Evolutionary conservation across 805 yeast genomes (phyloP), one percentile per base, ranked within the genome.

Genomic region (Teunomyces gatunensis): DNA sequence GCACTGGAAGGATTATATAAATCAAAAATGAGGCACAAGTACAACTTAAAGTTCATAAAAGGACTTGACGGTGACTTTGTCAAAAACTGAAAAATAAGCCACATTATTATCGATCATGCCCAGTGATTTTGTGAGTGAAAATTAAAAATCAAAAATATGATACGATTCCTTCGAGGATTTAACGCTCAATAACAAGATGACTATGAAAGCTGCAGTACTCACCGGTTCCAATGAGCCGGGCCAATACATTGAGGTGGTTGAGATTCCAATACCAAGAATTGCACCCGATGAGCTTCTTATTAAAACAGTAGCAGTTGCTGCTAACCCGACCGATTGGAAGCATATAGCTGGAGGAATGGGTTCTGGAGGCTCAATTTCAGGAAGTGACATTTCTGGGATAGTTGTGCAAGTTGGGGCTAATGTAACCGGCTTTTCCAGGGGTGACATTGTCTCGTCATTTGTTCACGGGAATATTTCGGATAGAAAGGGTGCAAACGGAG

Each of bases 301-400:
- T 45, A 75, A 79, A 58, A 71, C 79, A 4, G 61, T 63, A 18
- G 81, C 87, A 6, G 76, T 64, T 45, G 88, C 85, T 1, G 73
- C 76, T 35, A 85, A 85, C 56, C 90, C 90, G 36, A 79, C 85
- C 5, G 91, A 85, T 58, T 83, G 85, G 84, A 83, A 83, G 56
- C 87, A 83, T 55, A 59, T 75, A 37, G 70, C 57, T 3, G 61
- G 46, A 44, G 56, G 68, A 6, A 54, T 66, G 48, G 80, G 81
- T n/a, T 62, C 54, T 32, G 62, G 74, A 32, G 86, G 84, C 25
- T 58, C 71, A 18, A 70, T 83, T 42, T 60, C 73, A 10, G 92
- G 91, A 13, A 67, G 80, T 47, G 90, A 85, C 58, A 78, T 74
- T 27, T 63, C 85, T 39, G 89, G 89, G 28, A 68, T 67, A 25